phyloP scores from a whole-genome alignment of 331 rosid species.

The Stylosanthes scabra region DNA sequence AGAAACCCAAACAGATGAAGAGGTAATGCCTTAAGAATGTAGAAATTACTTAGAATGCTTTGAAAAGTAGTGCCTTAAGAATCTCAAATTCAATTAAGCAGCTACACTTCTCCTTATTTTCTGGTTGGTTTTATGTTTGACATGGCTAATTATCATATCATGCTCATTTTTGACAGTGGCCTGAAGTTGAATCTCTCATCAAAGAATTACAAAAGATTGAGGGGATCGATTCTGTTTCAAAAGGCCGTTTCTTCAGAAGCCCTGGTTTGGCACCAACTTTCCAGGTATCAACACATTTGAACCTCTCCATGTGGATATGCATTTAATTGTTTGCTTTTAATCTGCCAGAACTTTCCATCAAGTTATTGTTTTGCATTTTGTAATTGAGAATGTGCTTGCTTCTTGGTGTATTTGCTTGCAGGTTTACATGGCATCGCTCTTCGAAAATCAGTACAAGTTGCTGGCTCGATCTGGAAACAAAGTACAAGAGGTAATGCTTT shows the following conservation, averaged over 20 bases:
- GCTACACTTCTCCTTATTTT: constrained; percentile 20
- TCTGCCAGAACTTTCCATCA: constrained; percentile 10
- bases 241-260: constrained; percentile 90
- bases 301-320: constrained; percentile 26
- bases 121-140: constrained; percentile 31
- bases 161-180: constrained; percentile 73
- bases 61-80: background rate
- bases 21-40: constrained; percentile 57
- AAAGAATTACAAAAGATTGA: constrained; percentile 78
- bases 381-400: background rate
- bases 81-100: background rate
- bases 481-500: constrained; percentile 85
- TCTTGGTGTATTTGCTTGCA: constrained; percentile 41
- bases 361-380: constrained; percentile 21
- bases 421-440: constrained; percentile 98
- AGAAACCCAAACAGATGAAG: constrained; percentile 64
- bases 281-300: constrained; percentile 59
- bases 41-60: constrained; percentile 27
- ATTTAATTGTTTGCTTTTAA: constrained; percentile 14
- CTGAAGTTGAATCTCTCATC: constrained; percentile 79
- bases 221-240: constrained; percentile 77
- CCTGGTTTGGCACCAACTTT: constrained; percentile 98
- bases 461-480: constrained; percentile 91
- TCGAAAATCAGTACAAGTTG: constrained; percentile 91
- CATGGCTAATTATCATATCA: constrained; percentile 13